Evolutionary conservation across 2,329 filamentous ascomycete species (phyloP).

Genomic region (Didymella exigua): DNA sequence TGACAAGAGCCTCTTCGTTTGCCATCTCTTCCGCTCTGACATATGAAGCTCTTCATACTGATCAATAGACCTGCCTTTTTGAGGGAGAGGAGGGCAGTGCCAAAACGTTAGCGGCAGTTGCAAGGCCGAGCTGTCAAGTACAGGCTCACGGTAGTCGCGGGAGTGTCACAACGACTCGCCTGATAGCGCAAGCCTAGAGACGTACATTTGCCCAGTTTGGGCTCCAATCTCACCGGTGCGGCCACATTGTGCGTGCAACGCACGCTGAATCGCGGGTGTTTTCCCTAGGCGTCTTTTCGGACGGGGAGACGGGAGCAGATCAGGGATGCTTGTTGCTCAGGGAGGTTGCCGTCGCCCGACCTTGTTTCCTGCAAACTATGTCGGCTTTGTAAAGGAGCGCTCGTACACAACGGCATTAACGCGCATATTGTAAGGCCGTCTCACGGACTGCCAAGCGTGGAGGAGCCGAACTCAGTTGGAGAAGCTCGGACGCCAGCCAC

Average conservation of each 20-base stretch:
- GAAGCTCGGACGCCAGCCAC: slow-evolving; percentile 32
- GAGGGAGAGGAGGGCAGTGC: slow-evolving; percentile 3
- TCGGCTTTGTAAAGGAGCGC: background rate
- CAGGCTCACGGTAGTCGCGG: slow-evolving; percentile 4
- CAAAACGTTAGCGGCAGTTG: slow-evolving; percentile 13
- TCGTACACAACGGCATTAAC: slow-evolving; percentile 4
- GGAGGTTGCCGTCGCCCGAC: slow-evolving; percentile 3
- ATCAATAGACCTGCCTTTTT: slow-evolving; percentile 3
- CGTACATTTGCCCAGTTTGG: slow-evolving; percentile 9
- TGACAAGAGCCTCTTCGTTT: background rate
- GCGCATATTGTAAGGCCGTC: slow-evolving; percentile 3
- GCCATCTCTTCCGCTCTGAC: background rate
- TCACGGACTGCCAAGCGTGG: slow-evolving; percentile 4
- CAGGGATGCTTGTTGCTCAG: slow-evolving; percentile 7
- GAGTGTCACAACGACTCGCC: slow-evolving; percentile 9
- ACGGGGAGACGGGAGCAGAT: slow-evolving; percentile 12
- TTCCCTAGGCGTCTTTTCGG: background rate
- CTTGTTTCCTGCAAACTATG: background rate
- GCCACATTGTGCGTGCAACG: slow-evolving; percentile 3
- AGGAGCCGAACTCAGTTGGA: slow-evolving; percentile 1
- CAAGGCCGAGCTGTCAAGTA: background rate
- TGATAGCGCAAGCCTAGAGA: slow-evolving; percentile 1
- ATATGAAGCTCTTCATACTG: background rate
- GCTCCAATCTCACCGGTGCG: slow-evolving; percentile 7
- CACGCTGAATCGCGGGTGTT: slow-evolving; percentile 6